Evolutionary conservation across 441 rosid species (phyloP).

Genomic region (Euphorbia corollata): DNA sequence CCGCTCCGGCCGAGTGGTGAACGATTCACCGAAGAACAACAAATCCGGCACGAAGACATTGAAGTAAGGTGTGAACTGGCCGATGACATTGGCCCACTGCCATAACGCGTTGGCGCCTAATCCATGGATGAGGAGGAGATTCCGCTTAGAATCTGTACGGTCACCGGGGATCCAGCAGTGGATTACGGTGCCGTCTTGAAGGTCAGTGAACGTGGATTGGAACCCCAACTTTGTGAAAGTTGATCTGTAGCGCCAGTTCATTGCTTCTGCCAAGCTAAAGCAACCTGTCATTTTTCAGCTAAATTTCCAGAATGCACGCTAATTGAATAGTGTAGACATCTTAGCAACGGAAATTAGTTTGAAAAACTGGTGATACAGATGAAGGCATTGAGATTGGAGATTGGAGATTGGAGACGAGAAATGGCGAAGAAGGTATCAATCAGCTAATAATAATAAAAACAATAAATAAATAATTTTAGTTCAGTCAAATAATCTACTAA

Average conservation of each 20-base stretch:
- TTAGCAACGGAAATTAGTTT: too few species aligned
- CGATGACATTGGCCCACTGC: conserved; percentile 58
- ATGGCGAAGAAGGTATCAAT: too few species aligned
- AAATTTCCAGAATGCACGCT: too few species aligned
- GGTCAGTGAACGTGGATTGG: conserved; percentile 45
- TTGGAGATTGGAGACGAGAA: too few species aligned
- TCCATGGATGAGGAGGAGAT: conserved; percentile 73
- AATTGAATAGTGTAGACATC: too few species aligned
- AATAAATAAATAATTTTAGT: too few species aligned
- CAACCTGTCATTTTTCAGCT: conserved; percentile 41
- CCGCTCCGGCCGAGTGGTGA: conserved; percentile 58
- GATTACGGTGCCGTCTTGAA: conserved; percentile 58
- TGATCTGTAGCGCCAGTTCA: conserved; percentile 37
- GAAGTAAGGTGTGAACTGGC: conserved; percentile 39
- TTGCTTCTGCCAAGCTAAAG: conserved; percentile 50
- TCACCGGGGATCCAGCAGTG: conserved; percentile 67
- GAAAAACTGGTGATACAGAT: too few species aligned
- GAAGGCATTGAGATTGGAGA: too few species aligned
- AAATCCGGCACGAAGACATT: conserved; percentile 64
- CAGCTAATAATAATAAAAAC: too few species aligned
- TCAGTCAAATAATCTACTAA: too few species aligned
- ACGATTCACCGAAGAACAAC: conserved; percentile 66
- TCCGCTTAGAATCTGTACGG: conserved; percentile 34
- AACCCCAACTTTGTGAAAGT: conserved; percentile 46
- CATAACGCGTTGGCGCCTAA: conserved; percentile 68